A percentile compares a stretch with the other conserved stretches of the same genome.
Evolutionary conservation across 352 stramenopile species (phyloP).

Genomic region (Nothophytophthora sp.): DNA sequence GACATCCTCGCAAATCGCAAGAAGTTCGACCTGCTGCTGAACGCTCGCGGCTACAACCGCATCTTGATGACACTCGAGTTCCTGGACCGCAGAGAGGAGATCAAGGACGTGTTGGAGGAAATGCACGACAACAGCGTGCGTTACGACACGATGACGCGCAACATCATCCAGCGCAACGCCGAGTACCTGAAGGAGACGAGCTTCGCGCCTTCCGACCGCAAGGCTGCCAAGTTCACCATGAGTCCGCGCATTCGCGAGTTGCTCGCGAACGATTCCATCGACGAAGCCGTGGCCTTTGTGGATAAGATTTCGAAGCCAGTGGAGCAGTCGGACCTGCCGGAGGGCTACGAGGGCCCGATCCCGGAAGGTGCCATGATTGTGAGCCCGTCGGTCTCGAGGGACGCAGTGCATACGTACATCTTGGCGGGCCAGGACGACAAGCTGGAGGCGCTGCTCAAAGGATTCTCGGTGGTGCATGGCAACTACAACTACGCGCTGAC

Average conservation of each 20-base stretch:
- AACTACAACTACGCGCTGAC: slow-evolving; percentile 47
- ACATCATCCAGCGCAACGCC: slow-evolving; percentile 60
- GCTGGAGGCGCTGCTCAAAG: slow-evolving; percentile 51
- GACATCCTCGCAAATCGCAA: slow-evolving; percentile 80
- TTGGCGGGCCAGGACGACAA: slow-evolving; percentile 51
- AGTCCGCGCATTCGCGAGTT: slow-evolving; percentile 51
- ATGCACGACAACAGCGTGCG: slow-evolving; percentile 58
- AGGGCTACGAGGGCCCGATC: slow-evolving; percentile 28
- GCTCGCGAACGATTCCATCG: slow-evolving; percentile 32
- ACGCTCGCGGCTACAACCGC: slow-evolving; percentile 72
- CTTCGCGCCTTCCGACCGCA: slow-evolving; percentile 28
- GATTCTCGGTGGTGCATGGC: slow-evolving; percentile 42
- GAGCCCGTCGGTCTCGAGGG: slow-evolving; percentile 35
- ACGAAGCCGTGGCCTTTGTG: slow-evolving; percentile 40
- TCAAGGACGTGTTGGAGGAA: slow-evolving; percentile 56
- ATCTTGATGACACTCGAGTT: slow-evolving; percentile 76
- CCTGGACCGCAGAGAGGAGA: slow-evolving; percentile 65
- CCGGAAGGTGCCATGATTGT: slow-evolving; percentile 37
- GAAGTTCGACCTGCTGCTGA: slow-evolving; percentile 69
- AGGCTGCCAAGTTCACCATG: slow-evolving; percentile 27
- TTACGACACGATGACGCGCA: slow-evolving; percentile 59
- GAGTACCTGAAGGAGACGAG: slow-evolving; percentile 37
- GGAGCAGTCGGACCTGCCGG: slow-evolving; percentile 35
- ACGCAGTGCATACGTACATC: slow-evolving; percentile 54
- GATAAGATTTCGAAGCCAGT: slow-evolving; percentile 42